These are phyloP conservation scores for Botrytis hyacinthi DNA, from an alignment of 2,329 filamentous ascomycete genomes.

Conservation along the genomic window DNA sequence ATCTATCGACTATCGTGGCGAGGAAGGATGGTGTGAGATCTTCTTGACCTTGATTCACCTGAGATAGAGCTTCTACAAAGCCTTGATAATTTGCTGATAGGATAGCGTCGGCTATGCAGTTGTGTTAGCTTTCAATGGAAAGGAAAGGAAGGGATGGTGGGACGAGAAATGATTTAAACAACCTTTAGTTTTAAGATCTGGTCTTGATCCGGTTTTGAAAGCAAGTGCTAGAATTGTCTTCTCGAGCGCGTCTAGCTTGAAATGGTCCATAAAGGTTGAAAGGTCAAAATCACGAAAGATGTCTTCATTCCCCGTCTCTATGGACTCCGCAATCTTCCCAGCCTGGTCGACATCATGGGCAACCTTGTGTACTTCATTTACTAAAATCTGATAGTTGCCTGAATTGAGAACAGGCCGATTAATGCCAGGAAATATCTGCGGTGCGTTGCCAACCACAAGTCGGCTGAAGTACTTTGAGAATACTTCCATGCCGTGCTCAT, in stretches of 20 bases:
- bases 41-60: slow-evolving; percentile 61
- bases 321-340: slow-evolving; percentile 86
- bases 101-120: slow-evolving; percentile 74
- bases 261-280: slow-evolving; percentile 93
- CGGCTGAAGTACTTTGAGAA: slow-evolving; percentile 94
- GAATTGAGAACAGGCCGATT: slow-evolving; percentile 71
- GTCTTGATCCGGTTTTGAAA: slow-evolving; percentile 77
- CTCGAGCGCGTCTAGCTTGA: slow-evolving; percentile 83
- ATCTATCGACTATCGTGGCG: slow-evolving; percentile 77
- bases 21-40: slow-evolving; percentile 69
- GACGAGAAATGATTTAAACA: slow-evolving; percentile 29
- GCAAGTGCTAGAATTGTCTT: slow-evolving; percentile 86
- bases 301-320: slow-evolving; percentile 87
- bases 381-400: slow-evolving; percentile 80
- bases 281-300: slow-evolving; percentile 95
- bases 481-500: slow-evolving; percentile 99
- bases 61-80: slow-evolving; percentile 74
- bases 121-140: slow-evolving; percentile 25
- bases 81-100: slow-evolving; percentile 74
- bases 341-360: slow-evolving; percentile 78
- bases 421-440: slow-evolving; percentile 81
- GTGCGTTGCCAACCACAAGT: slow-evolving; percentile 85
- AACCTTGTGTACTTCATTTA: slow-evolving; percentile 83
- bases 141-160: slow-evolving; percentile 15
- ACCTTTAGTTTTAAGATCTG: slow-evolving; percentile 90